phyloP scores from a whole-genome alignment of 176 grass and related monocot genomes.

The Rhynchospora pubera region DNA sequence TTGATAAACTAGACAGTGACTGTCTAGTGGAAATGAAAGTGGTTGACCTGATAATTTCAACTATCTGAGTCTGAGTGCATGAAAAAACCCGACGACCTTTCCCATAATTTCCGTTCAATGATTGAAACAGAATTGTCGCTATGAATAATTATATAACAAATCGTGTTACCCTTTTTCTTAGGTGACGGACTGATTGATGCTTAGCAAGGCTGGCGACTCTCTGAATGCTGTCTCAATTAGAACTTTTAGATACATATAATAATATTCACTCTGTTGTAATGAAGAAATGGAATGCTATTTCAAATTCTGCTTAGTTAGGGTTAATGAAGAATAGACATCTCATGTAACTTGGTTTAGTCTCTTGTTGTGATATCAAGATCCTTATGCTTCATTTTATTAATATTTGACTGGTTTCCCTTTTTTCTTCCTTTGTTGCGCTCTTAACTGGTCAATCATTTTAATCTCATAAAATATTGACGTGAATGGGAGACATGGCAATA shows the following conservation, averaged over 20 bases:
- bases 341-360: background rate
- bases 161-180: background rate
- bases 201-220: background rate
- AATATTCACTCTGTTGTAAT: background rate
- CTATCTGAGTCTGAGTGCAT: background rate
- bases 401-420: background rate
- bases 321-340: background rate
- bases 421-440: background rate
- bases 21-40: background rate
- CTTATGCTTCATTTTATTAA: background rate
- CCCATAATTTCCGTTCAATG: background rate
- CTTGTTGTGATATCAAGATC: background rate
- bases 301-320: background rate
- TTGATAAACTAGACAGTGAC: too few species aligned
- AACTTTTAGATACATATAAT: background rate
- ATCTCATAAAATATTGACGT: background rate
- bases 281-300: background rate
- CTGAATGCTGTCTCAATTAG: background rate
- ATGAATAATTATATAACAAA: background rate
- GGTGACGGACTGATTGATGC: conserved; percentile 1
- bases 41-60: background rate
- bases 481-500: background rate
- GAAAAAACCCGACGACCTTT: background rate
- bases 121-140: background rate
- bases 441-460: background rate